Percentiles rank a stretch among this genome's conserved stretches.
Conservation (phyloP, 306 rosid species). For the Fragaria vesca region DNA sequence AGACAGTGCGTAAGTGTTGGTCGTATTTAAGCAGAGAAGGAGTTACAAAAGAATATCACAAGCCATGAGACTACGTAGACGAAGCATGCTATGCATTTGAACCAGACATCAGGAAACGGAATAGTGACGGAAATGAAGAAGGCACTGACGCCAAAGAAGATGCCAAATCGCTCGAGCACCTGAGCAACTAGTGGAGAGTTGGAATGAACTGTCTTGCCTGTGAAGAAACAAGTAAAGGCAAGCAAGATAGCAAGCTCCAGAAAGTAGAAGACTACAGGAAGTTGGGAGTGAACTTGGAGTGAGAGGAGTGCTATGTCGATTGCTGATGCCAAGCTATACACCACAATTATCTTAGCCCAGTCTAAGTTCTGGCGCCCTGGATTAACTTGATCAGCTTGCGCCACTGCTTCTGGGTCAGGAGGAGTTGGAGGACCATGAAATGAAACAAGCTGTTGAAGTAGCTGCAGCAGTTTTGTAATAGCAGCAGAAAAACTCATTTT, state of each 20-base stretch:
- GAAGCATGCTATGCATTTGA: background rate
- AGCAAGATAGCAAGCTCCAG: constrained; percentile 2
- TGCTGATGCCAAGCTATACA: constrained; percentile 1
- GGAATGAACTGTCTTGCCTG: background rate
- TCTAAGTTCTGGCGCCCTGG: background rate
- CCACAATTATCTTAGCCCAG: constrained; percentile 4
- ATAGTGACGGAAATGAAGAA: constrained; percentile 8
- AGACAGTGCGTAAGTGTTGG: too few species aligned
- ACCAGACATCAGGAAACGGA: background rate
- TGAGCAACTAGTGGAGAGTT: background rate
- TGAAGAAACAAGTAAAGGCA: constrained; percentile 16
- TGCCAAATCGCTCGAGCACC: constrained; percentile 8
- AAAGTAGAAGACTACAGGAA: background rate
- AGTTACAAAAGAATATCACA: background rate
- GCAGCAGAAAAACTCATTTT: too few species aligned
- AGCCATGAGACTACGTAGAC: background rate
- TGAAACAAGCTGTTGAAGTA: too few species aligned
- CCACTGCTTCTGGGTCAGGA: background rate
- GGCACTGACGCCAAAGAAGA: constrained; percentile 10
- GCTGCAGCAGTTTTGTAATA: too few species aligned
- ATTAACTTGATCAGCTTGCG: background rate
- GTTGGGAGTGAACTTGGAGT: background rate
- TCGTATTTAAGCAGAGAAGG: too few species aligned
- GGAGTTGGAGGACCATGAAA: too few species aligned
- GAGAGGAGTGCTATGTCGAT: background rate